A percentile compares a stretch with the other conserved stretches of the same genome.
Evolutionary conservation across 495 filamentous ascomycete genomes (phyloP).

Genomic region (Hypoxylon perforatum): DNA sequence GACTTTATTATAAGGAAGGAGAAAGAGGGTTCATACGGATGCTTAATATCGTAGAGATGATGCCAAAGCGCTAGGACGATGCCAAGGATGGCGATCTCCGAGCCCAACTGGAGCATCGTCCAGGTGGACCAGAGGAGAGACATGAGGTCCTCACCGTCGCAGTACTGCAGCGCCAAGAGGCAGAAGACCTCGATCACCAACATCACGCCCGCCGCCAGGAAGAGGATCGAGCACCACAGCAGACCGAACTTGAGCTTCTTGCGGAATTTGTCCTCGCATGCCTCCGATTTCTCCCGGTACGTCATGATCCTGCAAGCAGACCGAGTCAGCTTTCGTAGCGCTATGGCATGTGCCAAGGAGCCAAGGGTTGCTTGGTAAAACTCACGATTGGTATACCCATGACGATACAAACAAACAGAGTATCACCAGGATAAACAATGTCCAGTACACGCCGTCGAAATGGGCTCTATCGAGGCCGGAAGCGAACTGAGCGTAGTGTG

Average conservation of each 20-base stretch:
- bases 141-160: conserved; percentile 61
- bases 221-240: conserved; percentile 49
- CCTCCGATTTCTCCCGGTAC: conserved; percentile 20
- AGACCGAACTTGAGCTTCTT: conserved; percentile 29
- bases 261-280: conserved; percentile 32
- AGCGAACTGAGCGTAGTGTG: conserved; percentile 59
- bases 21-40: conserved; percentile 42
- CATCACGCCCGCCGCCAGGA: conserved; percentile 45
- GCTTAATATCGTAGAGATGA: conserved; percentile 49
- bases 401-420: conserved; percentile 52
- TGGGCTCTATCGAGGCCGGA: conserved; percentile 49
- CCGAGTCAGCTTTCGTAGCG: conserved; percentile 9
- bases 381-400: conserved; percentile 55
- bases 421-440: conserved; percentile 55
- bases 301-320: conserved; percentile 31
- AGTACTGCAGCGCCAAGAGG: conserved; percentile 57
- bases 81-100: conserved; percentile 60
- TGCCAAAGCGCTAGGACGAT: conserved; percentile 55
- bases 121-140: conserved; percentile 61
- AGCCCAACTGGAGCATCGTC: conserved; percentile 59
- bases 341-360: not conserved
- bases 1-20: not conserved
- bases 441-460: conserved; percentile 61
- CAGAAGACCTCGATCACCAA: conserved; percentile 57
- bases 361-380: conserved; percentile 8